Base-by-base conservation (phyloP, 805 yeast species). In the Kockiozyma suomiensis region DNA sequence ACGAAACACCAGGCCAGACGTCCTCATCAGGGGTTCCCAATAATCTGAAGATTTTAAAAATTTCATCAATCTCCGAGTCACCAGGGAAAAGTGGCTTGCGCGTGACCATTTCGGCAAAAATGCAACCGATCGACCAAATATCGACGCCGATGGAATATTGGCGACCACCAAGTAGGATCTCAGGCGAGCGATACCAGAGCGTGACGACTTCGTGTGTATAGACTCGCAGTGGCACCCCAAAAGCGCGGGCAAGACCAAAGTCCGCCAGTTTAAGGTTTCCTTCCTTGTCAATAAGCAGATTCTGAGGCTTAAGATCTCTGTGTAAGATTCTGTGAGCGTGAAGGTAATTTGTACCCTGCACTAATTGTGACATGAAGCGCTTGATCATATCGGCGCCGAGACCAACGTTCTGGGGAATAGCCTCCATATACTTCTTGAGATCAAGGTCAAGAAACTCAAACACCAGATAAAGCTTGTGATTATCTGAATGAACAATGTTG, bases 191-290 rank as follows among this genome's bases (percentile, higher is more conserved):
- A 74, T 94, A 94, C 99, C 99, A 94, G 68, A 94, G 78, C 0
- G 99, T 94, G 50, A 94, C 99, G 49, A 94, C 98, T 74, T 94
- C 99, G 75, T 94, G 97, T 12, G 99, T 93, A 72, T 93, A 94
- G 1, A 97, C 96, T 70, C 97, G 84, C 62, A 94, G 82, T 0
- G 99, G 99, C 13, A 94, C 97, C 54, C 99, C 99, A 74, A 91
- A 94, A 0, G 97, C 98, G 63, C 99, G 79, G 0, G 99, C 99
- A 54, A 94, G 80, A 35, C 99, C 99, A 72, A 94, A 94, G 76
- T 94, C 96, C 1, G 92, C 94, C 51, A 88, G 78, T 73, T 91
- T 91, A 72, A 94, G 81, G 74, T 90, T 93, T 41, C 99, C 98
- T 72, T 92, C 97, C 73, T 91, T 92, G 75, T 94, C 91, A 69